phyloP scores from a whole-genome alignment of 1,284 basidiomycete species.

The Pseudozyma hubeiensis region DNA sequence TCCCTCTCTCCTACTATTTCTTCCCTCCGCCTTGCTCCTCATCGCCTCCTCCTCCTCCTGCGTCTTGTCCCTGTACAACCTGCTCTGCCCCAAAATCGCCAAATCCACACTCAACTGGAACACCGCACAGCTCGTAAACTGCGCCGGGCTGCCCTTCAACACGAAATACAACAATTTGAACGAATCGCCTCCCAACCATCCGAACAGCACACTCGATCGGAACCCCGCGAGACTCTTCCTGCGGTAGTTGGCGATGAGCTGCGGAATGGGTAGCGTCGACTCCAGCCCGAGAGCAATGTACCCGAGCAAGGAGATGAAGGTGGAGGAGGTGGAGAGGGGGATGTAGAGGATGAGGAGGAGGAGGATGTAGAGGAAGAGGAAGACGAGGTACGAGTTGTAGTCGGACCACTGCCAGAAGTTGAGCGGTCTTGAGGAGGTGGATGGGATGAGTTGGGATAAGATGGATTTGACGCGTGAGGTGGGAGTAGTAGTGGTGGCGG shows the following conservation, averaged over 20 bases:
- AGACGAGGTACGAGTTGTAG: slow-evolving; percentile 80
- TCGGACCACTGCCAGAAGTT: slow-evolving; percentile 87
- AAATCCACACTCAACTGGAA: slow-evolving; percentile 68
- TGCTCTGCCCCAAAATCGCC: slow-evolving; percentile 63
- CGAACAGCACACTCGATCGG: slow-evolving; percentile 79
- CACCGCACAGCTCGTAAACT: slow-evolving; percentile 53
- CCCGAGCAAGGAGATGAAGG: slow-evolving; percentile 78
- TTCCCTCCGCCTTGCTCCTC: slow-evolving; percentile 4
- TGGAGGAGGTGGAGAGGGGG: slow-evolving; percentile 76
- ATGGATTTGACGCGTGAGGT: not conserved
- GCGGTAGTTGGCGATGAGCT: slow-evolving; percentile 74
- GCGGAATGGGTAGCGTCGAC: slow-evolving; percentile 65
- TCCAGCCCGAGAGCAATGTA: slow-evolving; percentile 77
- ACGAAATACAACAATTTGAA: slow-evolving; percentile 67
- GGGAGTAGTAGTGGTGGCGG: not conserved
- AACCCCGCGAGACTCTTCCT: slow-evolving; percentile 83
- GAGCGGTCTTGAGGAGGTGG: slow-evolving; percentile 72
- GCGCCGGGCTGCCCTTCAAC: slow-evolving; percentile 35
- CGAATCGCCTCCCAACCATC: slow-evolving; percentile 69
- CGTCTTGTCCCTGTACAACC: slow-evolving; percentile 64
- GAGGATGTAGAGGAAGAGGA: slow-evolving; percentile 78
- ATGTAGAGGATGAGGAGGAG: slow-evolving; percentile 70
- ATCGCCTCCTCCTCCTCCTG: slow-evolving; percentile 50
- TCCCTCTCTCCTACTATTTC: not conserved
- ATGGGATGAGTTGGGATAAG: not conserved